Evolutionary conservation across 225 moss, liverwort and hornwort genomes (phyloP).

Genomic region (Physcomitrium patens): DNA sequence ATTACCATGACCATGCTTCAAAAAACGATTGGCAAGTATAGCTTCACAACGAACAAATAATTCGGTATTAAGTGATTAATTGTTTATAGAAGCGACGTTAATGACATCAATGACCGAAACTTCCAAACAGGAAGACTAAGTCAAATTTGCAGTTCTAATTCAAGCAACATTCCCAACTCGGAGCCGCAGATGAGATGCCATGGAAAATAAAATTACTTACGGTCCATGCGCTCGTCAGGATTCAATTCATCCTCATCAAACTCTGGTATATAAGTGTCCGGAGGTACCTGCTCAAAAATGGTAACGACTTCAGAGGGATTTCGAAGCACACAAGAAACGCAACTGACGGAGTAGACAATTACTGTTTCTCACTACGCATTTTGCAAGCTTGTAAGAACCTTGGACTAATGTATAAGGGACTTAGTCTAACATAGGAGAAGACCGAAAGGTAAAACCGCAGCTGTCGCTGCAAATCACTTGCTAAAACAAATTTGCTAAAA

Average conservation of each 20-base stretch:
- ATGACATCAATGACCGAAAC: not conserved
- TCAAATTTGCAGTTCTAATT: not conserved
- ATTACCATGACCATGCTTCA: not conserved
- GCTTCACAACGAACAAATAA: not conserved
- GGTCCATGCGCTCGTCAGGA: constrained; percentile 93
- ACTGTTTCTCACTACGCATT: not conserved
- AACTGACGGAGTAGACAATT: not conserved
- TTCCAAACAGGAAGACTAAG: constrained; percentile 2
- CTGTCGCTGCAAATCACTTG: not conserved
- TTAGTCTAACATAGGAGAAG: not conserved
- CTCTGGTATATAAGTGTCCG: constrained; percentile 90
- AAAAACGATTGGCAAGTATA: not conserved
- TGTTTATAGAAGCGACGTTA: not conserved
- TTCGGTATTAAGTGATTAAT: not conserved
- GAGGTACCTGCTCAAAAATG: constrained; percentile 68
- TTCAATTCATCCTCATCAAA: constrained; percentile 90
- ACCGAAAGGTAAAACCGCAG: not conserved
- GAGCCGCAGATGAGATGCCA: not conserved
- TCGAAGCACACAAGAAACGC: not conserved
- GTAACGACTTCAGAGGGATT: not conserved
- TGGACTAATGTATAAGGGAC: not conserved
- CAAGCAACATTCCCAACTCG: not conserved
- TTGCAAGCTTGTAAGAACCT: not conserved
- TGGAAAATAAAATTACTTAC: constrained; percentile 50
- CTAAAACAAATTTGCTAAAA: not conserved